Conservation (phyloP, 208 protist species). For the Trichomonas gallinae region DNA sequence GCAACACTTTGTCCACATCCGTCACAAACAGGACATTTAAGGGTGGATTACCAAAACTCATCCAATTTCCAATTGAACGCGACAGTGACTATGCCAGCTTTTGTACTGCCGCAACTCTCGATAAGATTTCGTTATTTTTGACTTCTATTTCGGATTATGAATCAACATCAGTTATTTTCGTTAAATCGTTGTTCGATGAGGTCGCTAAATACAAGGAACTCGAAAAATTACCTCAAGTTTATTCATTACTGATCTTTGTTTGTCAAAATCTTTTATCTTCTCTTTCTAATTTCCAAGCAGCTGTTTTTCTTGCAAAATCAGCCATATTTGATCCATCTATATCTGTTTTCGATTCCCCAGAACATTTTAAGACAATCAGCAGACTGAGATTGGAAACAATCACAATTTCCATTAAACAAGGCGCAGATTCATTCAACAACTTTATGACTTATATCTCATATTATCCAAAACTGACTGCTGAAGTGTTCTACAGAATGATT, state of each 20-base stretch:
- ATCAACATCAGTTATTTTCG: background rate
- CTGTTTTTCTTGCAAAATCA: background rate
- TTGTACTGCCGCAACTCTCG: background rate
- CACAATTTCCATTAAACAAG: background rate
- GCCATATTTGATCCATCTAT: background rate
- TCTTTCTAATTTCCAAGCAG: background rate
- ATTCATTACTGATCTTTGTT: background rate
- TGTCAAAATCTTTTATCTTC: background rate
- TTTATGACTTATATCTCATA: background rate
- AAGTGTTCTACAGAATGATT: background rate
- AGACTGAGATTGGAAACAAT: background rate
- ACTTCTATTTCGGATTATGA: background rate
- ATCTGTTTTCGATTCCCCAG: background rate
- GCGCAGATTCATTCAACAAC: background rate
- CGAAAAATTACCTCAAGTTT: background rate
- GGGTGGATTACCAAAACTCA: background rate
- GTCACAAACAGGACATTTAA: background rate
- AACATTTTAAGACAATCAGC: background rate
- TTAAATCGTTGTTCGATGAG: background rate
- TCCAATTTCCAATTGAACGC: background rate
- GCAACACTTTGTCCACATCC: background rate
- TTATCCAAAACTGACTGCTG: background rate
- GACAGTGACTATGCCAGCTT: background rate
- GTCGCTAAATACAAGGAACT: background rate
- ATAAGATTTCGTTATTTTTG: background rate